Evolutionary conservation across 805 yeast species (phyloP), one percentile per base, ranked within the genome.

Genomic region (Teunomyces funiuensis): DNA sequence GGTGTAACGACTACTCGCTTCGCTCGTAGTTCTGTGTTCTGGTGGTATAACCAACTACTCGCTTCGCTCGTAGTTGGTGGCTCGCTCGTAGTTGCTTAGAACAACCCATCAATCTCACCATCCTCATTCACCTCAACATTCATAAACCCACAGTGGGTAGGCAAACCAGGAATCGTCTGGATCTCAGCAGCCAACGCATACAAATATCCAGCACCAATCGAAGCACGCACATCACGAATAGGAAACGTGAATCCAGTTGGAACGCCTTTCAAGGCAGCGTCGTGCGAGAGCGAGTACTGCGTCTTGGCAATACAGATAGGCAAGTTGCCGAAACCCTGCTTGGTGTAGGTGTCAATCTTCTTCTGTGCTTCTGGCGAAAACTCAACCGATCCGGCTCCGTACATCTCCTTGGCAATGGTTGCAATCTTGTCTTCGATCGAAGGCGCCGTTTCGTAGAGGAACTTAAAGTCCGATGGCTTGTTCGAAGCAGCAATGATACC

Each of bases 271-370:
- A 85, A 73, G 34, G 76, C 77, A 19, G 93, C 86, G 65, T 85
- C 95, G 58, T 85, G 93, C 6, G 91, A 84, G 54, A 85, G 69
- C 13, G 93, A 85, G 65, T 85, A 85, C 63, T 85, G 95, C 3
- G 95, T 85, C 71, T 85, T 85, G 33, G 95, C 95, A 57, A 85
- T 77, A 72, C 95, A 85, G 52, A 85, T 80, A 41, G 95, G 95
- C 59, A 85, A 71, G 55, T 84, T 71, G 42, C 81, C 87, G 51
- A 81, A 85, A 1, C 93, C 93, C 70, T 84, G 91, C 40, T 73
- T 69, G 52, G 82, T 80, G 69, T 83, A 85, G 33, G 75, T 63
- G 33, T 77, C 82, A 47, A 85, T 77, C 66, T 85, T 85, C 64
- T 74, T 71, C 51, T 80, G 79, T 19, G 95, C 95, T 53, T 74